Evolutionary conservation across 305 asterid species (phyloP), one percentile per base, ranked within the genome.

Genomic region (Galium porrigens): DNA sequence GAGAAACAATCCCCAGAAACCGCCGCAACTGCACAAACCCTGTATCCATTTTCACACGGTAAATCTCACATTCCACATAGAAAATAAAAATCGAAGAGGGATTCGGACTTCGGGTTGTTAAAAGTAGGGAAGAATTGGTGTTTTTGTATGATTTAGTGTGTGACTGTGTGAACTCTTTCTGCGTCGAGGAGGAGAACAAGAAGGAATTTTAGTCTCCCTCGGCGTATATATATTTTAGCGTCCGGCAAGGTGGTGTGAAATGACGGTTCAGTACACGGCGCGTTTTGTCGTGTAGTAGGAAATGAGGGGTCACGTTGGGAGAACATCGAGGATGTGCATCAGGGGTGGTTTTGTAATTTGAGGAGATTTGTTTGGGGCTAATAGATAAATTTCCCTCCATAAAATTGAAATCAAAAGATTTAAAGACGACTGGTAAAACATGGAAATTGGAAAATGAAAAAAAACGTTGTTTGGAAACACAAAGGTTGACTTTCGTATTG

Each of bases 321-420:
- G 63, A 70, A n/a, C 17, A 14, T 49, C 17, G 61, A 44, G 37
- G 49, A 4, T 0, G 22, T 10, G 6, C 0, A 11, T 2, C 17
- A 57, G 36, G 68, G 73, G 67, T 20, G 32, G 33, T 68, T 56
- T 63, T 52, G 79, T 63, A 66, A 69, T 69, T 68, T 72, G 17
- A 15, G 27, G 22, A 61, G 65, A 9, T 17, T 5, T 25, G 18
- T 25, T 41, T 62, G 42, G 65, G 48, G 12, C 44, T 60, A 65
- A 55, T 37, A 32, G 63, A 66, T 61, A 61, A 63, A 56, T 78
- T 78, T 78, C 82, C 82, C 82, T 74, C 82, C 82, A 74, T 54
- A 64, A 64, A 64, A 64, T 64, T 48, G 68, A 64, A 48, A 64
- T 64, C 68, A 60, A 64, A 64, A 64, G 46, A 32, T 64, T n/a